Conservation (phyloP, 495 filamentous ascomycete genomes). For the Penicillium chermesinum region DNA sequence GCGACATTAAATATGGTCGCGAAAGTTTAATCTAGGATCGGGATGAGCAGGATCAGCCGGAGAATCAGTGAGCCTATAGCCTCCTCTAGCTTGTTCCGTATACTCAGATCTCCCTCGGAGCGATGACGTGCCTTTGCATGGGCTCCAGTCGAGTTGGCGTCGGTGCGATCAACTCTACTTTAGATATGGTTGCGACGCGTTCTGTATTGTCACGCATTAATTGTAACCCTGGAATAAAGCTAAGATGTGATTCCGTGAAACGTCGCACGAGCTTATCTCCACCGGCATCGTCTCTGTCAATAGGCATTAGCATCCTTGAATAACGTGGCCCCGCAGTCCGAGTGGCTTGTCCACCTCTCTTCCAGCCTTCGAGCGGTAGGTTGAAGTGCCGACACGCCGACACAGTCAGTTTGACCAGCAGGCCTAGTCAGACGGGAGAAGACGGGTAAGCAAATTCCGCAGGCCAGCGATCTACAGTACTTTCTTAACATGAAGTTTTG, state of each 20-base stretch:
- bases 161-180: slow-evolving; percentile 15
- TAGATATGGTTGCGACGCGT: slow-evolving; percentile 16
- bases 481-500: neutral
- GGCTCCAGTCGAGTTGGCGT: neutral
- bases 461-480: neutral
- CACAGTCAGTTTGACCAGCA: neutral
- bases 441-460: neutral
- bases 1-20: too few relatives aligned
- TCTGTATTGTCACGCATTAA: slow-evolving; percentile 20
- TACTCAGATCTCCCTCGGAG: too few relatives aligned
- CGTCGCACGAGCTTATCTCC: slow-evolving; percentile 45
- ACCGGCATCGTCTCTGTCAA: slow-evolving; percentile 36
- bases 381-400: too few relatives aligned
- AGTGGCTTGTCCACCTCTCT: too few relatives aligned
- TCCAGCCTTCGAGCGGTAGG: too few relatives aligned
- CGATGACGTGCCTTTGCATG: slow-evolving; percentile 18
- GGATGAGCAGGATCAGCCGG: too few relatives aligned
- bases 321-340: slow-evolving; percentile 10
- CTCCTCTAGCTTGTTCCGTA: too few relatives aligned
- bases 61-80: too few relatives aligned
- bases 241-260: slow-evolving; percentile 34
- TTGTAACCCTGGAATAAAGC: slow-evolving; percentile 28
- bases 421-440: too few relatives aligned
- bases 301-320: slow-evolving; percentile 12
- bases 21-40: too few relatives aligned